These are phyloP conservation scores for Calonectria montana DNA, from an alignment of 2,329 filamentous ascomycete species.

Conservation along the genomic window DNA sequence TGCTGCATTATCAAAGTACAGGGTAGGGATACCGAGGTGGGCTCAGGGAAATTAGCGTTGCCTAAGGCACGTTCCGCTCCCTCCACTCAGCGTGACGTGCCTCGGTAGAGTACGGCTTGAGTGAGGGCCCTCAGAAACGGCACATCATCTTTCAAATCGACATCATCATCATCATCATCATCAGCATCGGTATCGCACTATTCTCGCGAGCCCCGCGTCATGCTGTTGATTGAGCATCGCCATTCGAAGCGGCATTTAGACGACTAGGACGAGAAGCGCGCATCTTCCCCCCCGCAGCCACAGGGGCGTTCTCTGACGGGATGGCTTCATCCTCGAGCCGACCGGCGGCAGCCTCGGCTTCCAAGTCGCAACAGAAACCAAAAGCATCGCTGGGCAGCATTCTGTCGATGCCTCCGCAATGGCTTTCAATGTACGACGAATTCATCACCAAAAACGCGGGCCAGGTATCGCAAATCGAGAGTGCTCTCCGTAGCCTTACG, in stretches of 20 bases:
- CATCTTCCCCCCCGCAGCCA: constrained; percentile 2
- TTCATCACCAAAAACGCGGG: constrained; percentile 96
- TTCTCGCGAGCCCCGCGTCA: constrained; percentile 16
- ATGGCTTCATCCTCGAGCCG: constrained; percentile 38
- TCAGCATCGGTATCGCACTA: constrained; percentile 17
- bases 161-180: constrained; percentile 24
- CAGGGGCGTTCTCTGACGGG: constrained; percentile 11
- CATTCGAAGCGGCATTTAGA: constrained; percentile 14
- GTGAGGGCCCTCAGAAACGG: constrained; percentile 16
- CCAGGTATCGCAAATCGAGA: constrained; percentile 95
- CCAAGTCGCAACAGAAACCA: constrained; percentile 32
- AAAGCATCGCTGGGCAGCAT: constrained; percentile 48
- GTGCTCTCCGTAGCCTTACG: constrained; percentile 88
- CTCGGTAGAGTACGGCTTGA: constrained; percentile 34
- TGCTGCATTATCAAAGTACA: not conserved
- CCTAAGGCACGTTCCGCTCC: constrained; percentile 41
- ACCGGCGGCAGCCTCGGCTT: constrained; percentile 32
- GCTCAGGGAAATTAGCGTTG: constrained; percentile 9
- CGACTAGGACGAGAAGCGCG: constrained; percentile 22
- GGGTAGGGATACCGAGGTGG: constrained; percentile 9
- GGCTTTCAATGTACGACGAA: constrained; percentile 80
- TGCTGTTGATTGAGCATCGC: not conserved
- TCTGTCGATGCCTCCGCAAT: constrained; percentile 71
- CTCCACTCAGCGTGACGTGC: constrained; percentile 37
- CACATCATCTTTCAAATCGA: constrained; percentile 21